A percentile compares a stretch with the other conserved stretches of the same genome.
These are phyloP conservation scores for Malus fusca DNA, from an alignment of 306 rosid genomes.

Conservation along the genomic window DNA sequence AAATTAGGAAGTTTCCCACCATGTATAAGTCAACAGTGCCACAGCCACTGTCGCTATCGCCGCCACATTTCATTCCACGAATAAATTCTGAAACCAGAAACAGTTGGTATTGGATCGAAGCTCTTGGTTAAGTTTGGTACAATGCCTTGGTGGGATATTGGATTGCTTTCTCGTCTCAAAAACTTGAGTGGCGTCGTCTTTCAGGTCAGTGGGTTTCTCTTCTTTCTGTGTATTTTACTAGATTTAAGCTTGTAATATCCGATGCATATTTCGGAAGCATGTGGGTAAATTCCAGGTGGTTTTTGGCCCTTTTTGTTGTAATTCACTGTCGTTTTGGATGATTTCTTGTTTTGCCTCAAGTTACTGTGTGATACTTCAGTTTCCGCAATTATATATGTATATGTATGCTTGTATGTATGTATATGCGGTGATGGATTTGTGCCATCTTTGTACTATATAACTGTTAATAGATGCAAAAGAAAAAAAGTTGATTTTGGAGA, in stretches of 20 bases:
- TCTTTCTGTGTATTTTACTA: background rate
- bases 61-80: background rate
- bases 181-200: constrained; percentile 19
- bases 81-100: background rate
- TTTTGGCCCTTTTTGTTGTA: background rate
- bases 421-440: background rate
- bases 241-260: background rate
- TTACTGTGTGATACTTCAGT: background rate
- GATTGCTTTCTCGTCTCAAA: constrained; percentile 37
- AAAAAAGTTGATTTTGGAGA: background rate
- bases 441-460: background rate
- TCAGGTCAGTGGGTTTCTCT: constrained; percentile 41
- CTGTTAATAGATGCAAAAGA: background rate
- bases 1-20: background rate
- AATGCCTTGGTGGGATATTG: constrained; percentile 57
- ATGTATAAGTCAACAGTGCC: no score
- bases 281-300: background rate
- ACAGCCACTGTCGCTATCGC: background rate
- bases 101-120: background rate
- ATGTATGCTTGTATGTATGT: background rate
- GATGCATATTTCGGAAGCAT: background rate
- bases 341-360: background rate
- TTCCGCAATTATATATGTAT: background rate
- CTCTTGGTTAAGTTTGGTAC: constrained; percentile 12
- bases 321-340: background rate